These are phyloP conservation scores for Malassezia dermatis DNA, from an alignment of 1,284 basidiomycete genomes.

Conservation along the genomic window DNA sequence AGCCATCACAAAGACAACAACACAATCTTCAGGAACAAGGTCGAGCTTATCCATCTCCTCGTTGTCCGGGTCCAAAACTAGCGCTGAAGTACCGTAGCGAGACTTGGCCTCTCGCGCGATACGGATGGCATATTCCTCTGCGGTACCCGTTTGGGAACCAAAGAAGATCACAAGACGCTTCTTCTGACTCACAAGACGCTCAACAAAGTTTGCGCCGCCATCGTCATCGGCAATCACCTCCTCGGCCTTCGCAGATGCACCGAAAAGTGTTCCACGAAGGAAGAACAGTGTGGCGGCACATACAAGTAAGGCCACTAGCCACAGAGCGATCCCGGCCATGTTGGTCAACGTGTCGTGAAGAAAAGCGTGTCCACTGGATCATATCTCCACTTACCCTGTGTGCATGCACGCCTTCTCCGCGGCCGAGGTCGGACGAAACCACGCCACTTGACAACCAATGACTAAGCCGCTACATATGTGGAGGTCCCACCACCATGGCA, in stretches of 20 bases:
- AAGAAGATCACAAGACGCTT: slow-evolving; percentile 47
- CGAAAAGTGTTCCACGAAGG: slow-evolving; percentile 3
- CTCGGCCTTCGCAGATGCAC: background rate
- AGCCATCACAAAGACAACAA: slow-evolving; percentile 87
- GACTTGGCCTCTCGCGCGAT: slow-evolving; percentile 46
- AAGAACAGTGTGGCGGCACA: slow-evolving; percentile 9
- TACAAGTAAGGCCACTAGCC: background rate
- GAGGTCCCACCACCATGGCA: background rate
- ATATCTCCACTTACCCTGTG: background rate
- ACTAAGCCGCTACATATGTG: background rate
- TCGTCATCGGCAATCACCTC: background rate
- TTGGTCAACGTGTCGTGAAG: background rate
- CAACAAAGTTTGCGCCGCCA: slow-evolving; percentile 8
- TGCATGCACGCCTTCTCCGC: background rate
- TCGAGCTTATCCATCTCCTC: slow-evolving; percentile 96
- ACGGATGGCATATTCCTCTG: slow-evolving; percentile 46
- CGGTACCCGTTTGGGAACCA: slow-evolving; percentile 46
- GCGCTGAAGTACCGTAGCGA: slow-evolving; percentile 44
- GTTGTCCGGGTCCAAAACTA: slow-evolving; percentile 44
- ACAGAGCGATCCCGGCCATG: slow-evolving; percentile 9
- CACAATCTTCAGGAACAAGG: slow-evolving; percentile 71
- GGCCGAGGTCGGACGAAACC: slow-evolving; percentile 1
- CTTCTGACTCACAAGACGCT: slow-evolving; percentile 23
- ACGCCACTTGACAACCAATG: background rate
- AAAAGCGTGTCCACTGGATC: background rate